Evolutionary conservation across 2,329 filamentous ascomycete genomes (phyloP), one percentile per base, ranked within the genome.

Genomic region (Ascochyta rabiei): DNA sequence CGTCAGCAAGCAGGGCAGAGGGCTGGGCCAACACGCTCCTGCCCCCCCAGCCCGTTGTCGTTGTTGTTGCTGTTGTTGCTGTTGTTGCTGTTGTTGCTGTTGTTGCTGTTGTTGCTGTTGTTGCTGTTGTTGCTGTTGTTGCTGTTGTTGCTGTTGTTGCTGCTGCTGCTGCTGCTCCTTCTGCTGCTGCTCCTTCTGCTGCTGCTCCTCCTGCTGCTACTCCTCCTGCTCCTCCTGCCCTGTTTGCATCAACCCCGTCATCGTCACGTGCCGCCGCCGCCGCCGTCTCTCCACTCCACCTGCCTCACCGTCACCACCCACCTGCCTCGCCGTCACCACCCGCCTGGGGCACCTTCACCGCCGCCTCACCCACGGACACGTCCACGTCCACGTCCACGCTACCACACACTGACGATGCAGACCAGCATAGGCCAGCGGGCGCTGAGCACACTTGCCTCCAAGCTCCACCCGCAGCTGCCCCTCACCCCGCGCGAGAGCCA

Each of bases 401-500:
- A 41, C 55, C 40, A n/a, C 49, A 42, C 46, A n/a, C 23, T 24
- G 28, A 37, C 46, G 16, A 86, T 87, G 81, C 85, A 81, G 68
- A 75, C 77, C 21, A 79, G 82, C 2, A 72, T 78, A 2, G 73
- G 78, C 33, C 69, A 67, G 38, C 66, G 72, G 7, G 62, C 69
- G 34, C 60, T 75, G 56, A 66, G 63, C 52, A 57, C 79, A 19
- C 78, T 85, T 68, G 74, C 79, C 10, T 77, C 80, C 23, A 85
- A 82, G 67, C 78, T 88, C 35, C 79, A 82, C 58, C 77, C 77
- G 0, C 79, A 78, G 57, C 64, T 82, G 4, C 81, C 85, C 21
- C 76, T 86, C 15, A 84, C 80, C 23, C 77, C 80, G 4, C 80
- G 80, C 53, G 84, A 89, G 64, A 85, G 82, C 15, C 77, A 84